These are phyloP conservation scores for Lyophyllum shimeji DNA, from an alignment of 768 basidiomycete species.

Conservation along the genomic window DNA sequence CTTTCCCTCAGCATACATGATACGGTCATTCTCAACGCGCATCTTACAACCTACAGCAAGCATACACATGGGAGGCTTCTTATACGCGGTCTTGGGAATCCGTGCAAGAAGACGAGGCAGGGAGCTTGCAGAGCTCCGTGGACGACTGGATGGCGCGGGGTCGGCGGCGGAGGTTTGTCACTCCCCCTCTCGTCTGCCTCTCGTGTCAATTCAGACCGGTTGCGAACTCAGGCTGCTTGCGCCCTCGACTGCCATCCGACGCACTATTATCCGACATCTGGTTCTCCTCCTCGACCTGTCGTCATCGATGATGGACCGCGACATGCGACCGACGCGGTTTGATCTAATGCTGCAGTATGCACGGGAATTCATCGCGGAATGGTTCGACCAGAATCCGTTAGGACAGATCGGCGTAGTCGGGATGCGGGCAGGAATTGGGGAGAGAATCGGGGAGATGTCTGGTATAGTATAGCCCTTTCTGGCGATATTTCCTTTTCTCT, in stretches of 20 bases:
- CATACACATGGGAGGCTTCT: conserved; percentile 95
- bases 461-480: conserved; percentile 47
- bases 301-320: conserved; percentile 89
- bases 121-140: conserved; percentile 87
- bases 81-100: conserved; percentile 96
- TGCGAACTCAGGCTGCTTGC: conserved; percentile 58
- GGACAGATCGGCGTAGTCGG: conserved; percentile 96
- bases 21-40: conserved; percentile 5
- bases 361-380: conserved; percentile 89
- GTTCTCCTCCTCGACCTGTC: conserved; percentile 92
- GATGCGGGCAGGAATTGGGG: conserved; percentile 88
- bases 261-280: conserved; percentile 95
- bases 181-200: neutral
- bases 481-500: neutral
- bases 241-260: conserved; percentile 84
- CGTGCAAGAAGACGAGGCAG: conserved; percentile 93
- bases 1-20: neutral
- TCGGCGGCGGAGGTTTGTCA: conserved; percentile 71
- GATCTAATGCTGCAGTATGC: conserved; percentile 89
- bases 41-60: conserved; percentile 46
- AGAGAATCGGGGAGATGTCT: conserved; percentile 89
- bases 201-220: conserved; percentile 2
- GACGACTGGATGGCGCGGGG: conserved; percentile 87
- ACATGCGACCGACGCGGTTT: conserved; percentile 93
- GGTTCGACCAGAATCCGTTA: conserved; percentile 99